Base-by-base conservation (phyloP, 176 grass and related monocot genomes). In the Eragrostis curvula region DNA sequence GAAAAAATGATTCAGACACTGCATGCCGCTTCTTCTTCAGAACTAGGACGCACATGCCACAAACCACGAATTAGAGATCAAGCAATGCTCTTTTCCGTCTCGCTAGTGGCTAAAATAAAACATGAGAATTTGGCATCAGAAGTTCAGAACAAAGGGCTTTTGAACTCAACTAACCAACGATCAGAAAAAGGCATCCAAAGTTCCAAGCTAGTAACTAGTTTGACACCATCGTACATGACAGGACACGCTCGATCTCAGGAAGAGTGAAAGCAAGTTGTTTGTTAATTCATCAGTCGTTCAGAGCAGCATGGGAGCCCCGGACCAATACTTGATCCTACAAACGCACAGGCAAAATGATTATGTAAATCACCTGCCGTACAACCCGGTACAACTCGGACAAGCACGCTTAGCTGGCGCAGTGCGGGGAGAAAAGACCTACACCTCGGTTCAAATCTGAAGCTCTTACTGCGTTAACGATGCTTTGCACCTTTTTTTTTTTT, bases 231-330 rank as follows among this genome's bases (percentile, higher is more conserved):
- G 28, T 28, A 49, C 66, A 71, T 52, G 52, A 61, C 73, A 60
- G 20, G 52, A 42, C 64, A 69, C 24, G n/a, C 52, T 85, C 28
- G 9, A 24, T 61, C 42, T 85, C 65, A 85, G 28, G 12, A 70
- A 78, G 42, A 70, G 83, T 42, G 83, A 73, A 24, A n/a, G 11
- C 53, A 40, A 21, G 24, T 71, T 85, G 53, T 70, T 79, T 85
- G 53, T 50, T 60, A 49, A 52, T 71, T 50, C 47, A 29, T 50
- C 47, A 29, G 70, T 1, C 28, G 41, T 52, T 80, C 70, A 41
- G 59, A 74, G 69, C 60, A 27, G 21, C 21, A 21, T 61, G 70
- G 70, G 43, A 69, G 27, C 50, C 58, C 14, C 52, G 13, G 14
- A 42, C 36, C 27, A 39, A 40, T 51, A 46, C 27, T 17, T 72